Evolutionary conservation across 2,329 filamentous ascomycete species (phyloP), one percentile per base, ranked within the genome.

Genomic region (Colletotrichum sp.): DNA sequence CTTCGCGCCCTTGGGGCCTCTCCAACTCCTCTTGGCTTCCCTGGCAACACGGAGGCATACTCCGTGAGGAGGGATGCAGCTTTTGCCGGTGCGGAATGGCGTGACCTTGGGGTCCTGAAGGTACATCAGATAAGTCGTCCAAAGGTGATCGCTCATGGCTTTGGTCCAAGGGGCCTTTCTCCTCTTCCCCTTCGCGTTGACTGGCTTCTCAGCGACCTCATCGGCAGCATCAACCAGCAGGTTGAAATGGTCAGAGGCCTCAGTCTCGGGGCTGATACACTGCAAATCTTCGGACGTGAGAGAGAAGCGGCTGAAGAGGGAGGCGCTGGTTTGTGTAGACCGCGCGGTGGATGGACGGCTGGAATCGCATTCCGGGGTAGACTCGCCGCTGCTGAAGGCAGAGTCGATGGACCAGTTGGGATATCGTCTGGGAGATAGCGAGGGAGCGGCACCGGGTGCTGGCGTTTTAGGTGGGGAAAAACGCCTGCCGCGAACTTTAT

Each of bases 31-130:
- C 83, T 90, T 93, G 24, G 92, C 90, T 80, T 93, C 91, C 77
- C 92, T 88, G n/a, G 92, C 90, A 52, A 94, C 92, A 61, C 92
- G 90, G 79, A 90, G 82, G 79, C 91, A 93, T 12, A 94, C 92
- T 18, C 92, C 92, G 58, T 92, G 87, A 5, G 92, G 92, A 9
- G 92, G 92, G 30, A 94, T 89, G 72, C 90, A 89, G 80, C 90
- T 92, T 79, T 92, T 92, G 75, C 91, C 90, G 71, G 93, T 87
- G 67, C 91, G 89, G 77, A 94, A 91, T 0, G 92, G 92, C 2
- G 92, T 94, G 4, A 93, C 91, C 65, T 91, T 92, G 61, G 92
- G 92, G 78, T 94, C 92, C 80, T 93, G 90, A 55, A 94, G 84
- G 79, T 94, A 94, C 68, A 92, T 85, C 74, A 90, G 84, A 80